Evolutionary conservation across 2,329 filamentous ascomycete genomes (phyloP), one percentile per base, ranked within the genome.

Genomic region (Polychaeton citri): DNA sequence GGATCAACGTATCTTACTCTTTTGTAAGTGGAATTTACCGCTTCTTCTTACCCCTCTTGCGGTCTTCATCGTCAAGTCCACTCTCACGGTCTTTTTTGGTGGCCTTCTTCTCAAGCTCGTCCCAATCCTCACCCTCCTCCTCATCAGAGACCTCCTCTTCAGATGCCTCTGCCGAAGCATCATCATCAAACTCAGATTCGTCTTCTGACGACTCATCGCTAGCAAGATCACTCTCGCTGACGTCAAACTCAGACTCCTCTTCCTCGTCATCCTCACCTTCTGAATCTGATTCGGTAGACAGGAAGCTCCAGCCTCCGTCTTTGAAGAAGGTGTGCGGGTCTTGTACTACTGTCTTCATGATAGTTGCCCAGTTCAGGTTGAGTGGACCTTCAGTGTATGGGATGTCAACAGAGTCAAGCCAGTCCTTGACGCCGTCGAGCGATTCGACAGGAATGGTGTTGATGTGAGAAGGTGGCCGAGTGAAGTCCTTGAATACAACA

Each of bases 381-480:
- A 98, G 76, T 1, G 88, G 90, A 38, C 90, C 90, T 61, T 98
- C 92, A 9, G 77, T 82, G 66, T 79, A 96, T 13, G 90, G 79
- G 53, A 98, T 93, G 54, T 98, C 88, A 33, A 90, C 87, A 1
- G 81, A 87, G 60, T 98, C 88, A 7, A 98, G 74, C 79, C 90
- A 98, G 54, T 98, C 92, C 62, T 96, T 96, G 47, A 98, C 88
- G 36, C 84, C 79, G 48, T 98, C 90, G 3, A 98, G 71, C 2
- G 81, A 84, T 55, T 98, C 90, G 17, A 98, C 85, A 0, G 90
- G 92, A 44, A 98, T 96, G 5, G 90, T 98, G 64, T 98, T 98
- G 68, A 98, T 81, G 59, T 98, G 90, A 38, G 81, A 81, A 1
- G 88, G 88, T 2, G 84, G 63, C n/a, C 87, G 76, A 36, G 81